phyloP scores from a whole-genome alignment of 306 rosid species.

The Cicer pinnatifidum region DNA sequence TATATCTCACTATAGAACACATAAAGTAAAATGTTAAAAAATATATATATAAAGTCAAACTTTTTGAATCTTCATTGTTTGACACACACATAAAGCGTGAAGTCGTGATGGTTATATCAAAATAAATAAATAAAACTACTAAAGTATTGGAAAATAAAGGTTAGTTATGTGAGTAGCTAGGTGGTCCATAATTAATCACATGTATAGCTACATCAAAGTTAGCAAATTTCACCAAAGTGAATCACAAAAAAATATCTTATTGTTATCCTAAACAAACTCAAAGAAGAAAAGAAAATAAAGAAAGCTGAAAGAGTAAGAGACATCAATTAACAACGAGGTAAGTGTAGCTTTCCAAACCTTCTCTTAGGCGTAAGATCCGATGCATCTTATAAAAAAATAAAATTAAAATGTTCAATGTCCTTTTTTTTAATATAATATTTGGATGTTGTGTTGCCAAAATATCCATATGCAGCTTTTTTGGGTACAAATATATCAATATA shows the following conservation, averaged over 20 bases:
- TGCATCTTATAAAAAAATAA: slow-evolving; percentile 8
- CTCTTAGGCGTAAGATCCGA: slow-evolving; percentile 33
- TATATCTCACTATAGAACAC: no score
- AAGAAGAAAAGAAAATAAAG: not conserved
- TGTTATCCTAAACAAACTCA: not conserved
- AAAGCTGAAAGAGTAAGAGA: not conserved
- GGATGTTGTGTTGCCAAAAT: slow-evolving; percentile 1
- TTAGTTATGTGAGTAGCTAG: not conserved
- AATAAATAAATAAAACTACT: not conserved
- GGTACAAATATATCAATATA: not conserved
- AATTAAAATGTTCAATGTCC: not conserved
- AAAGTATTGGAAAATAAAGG: not conserved
- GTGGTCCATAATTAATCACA: slow-evolving; percentile 27
- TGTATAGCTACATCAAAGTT: slow-evolving; percentile 27
- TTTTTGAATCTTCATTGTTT: not conserved
- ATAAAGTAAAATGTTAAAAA: no score
- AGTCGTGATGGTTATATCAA: slow-evolving; percentile 2
- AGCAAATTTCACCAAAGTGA: slow-evolving; percentile 19
- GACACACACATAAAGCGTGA: not conserved
- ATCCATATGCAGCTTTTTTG: not conserved
- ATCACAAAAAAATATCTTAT: slow-evolving; percentile 6
- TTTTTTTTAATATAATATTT: slow-evolving; percentile 5
- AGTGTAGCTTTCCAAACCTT: slow-evolving; percentile 15
- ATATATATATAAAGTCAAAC: not conserved
- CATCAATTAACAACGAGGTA: slow-evolving; percentile 8